Conservation (phyloP, 805 yeast species). For the Metschnikowia amazonensis region DNA sequence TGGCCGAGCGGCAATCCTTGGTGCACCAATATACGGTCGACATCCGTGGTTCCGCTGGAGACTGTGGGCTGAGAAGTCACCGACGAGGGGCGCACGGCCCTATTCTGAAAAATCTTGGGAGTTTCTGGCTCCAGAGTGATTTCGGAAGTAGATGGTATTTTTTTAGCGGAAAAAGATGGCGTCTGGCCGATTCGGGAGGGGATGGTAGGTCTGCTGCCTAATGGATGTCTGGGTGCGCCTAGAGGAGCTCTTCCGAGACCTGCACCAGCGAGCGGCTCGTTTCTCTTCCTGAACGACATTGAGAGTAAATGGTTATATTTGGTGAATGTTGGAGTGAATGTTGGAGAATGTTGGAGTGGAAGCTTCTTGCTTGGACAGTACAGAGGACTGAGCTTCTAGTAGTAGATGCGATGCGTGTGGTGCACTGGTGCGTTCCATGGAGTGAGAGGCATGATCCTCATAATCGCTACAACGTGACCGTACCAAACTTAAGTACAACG, state of each 20-base stretch:
- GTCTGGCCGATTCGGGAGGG: conserved; percentile 5
- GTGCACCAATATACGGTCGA: conserved; percentile 73
- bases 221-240: conserved; percentile 4
- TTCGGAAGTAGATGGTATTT: neutral
- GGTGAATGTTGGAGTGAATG: too few relatives aligned
- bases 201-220: neutral
- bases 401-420: neutral
- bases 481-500: neutral
- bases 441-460: neutral
- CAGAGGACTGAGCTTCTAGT: neutral
- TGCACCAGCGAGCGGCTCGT: conserved; percentile 39
- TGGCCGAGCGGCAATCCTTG: conserved; percentile 82
- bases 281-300: conserved; percentile 61
- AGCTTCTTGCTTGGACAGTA: neutral
- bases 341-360: too few relatives aligned
- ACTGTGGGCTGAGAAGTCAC: conserved; percentile 69
- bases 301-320: too few relatives aligned
- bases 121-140: neutral
- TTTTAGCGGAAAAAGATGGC: neutral
- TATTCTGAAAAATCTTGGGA: neutral
- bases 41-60: conserved; percentile 75
- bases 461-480: too few relatives aligned
- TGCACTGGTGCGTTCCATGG: neutral
- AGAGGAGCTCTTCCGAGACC: conserved; percentile 1
- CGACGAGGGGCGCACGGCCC: conserved; percentile 64